Percentiles rank a stretch among this genome's conserved stretches.
phyloP scores from a whole-genome alignment of 805 yeast genomes.

The Cyberlindnera mississippiensis region DNA sequence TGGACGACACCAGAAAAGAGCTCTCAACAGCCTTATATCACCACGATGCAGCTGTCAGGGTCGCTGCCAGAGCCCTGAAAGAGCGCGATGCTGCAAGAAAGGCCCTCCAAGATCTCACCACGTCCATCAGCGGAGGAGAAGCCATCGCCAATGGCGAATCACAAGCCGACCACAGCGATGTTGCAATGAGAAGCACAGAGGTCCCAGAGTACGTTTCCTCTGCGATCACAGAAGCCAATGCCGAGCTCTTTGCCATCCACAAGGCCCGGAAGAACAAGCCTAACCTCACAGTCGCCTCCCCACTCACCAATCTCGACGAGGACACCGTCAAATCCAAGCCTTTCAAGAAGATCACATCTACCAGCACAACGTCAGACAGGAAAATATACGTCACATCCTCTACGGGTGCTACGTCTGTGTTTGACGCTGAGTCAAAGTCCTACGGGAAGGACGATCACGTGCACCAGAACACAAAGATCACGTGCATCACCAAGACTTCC shows the following conservation, averaged over 20 bases:
- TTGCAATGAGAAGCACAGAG: conserved; percentile 2
- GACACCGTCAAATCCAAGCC: conserved; percentile 13
- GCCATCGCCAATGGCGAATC: not conserved
- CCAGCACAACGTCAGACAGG: conserved; percentile 1
- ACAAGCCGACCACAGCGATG: conserved; percentile 3
- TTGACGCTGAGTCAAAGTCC: conserved; percentile 6
- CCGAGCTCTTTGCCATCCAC: conserved; percentile 20
- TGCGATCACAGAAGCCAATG: conserved; percentile 14
- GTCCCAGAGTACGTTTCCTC: conserved; percentile 11
- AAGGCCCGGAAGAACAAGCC: conserved; percentile 23
- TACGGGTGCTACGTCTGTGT: conserved; percentile 18
- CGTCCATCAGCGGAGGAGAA: conserved; percentile 32
- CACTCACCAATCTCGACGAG: conserved; percentile 6
- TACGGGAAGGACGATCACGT: conserved; percentile 14
- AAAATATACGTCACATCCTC: conserved; percentile 16
- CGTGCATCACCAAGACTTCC: conserved; percentile 8
- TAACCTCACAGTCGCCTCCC: conserved; percentile 13
- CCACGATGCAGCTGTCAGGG: conserved; percentile 88
- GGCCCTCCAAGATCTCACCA: conserved; percentile 58
- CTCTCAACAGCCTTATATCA: conserved; percentile 74
- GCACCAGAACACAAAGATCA: conserved; percentile 14
- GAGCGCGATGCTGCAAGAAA: conserved; percentile 71
- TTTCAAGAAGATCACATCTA: conserved; percentile 13
- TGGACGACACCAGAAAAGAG: conserved; percentile 63
- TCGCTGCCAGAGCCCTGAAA: conserved; percentile 67